These are phyloP conservation scores for Ceratocystis cacaofunesta DNA, from an alignment of 2,329 filamentous ascomycete genomes.

Conservation along the genomic window DNA sequence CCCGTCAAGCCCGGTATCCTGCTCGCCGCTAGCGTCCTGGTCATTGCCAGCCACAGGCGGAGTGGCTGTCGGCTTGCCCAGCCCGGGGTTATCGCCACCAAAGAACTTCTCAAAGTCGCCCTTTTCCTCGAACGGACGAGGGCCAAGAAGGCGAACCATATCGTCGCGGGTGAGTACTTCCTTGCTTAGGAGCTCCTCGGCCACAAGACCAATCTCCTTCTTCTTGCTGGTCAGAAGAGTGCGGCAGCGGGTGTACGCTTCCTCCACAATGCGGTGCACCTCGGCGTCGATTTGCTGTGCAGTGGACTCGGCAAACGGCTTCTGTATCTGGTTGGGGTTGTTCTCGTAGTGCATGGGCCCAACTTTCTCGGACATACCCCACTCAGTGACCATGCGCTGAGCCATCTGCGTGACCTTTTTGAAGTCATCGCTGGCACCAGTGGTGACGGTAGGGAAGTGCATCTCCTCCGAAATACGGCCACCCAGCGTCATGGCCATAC, in stretches of 20 bases:
- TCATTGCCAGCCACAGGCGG: constrained; percentile 28
- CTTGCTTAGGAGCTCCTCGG: constrained; percentile 83
- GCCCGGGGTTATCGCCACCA: constrained; percentile 38
- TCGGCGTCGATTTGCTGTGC: constrained; percentile 84
- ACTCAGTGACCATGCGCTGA: constrained; percentile 96
- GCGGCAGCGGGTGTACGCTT: constrained; percentile 83
- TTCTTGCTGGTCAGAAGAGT: constrained; percentile 75
- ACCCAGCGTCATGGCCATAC: constrained; percentile 98
- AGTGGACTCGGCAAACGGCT: constrained; percentile 91
- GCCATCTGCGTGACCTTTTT: constrained; percentile 96
- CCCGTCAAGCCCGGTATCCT: neutral
- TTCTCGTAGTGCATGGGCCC: constrained; percentile 86
- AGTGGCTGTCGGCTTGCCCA: constrained; percentile 41
- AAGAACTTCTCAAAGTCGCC: constrained; percentile 96
- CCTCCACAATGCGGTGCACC: constrained; percentile 78
- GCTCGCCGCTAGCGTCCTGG: constrained; percentile 20
- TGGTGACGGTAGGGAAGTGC: constrained; percentile 92
- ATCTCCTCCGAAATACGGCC: constrained; percentile 91
- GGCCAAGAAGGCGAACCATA: constrained; percentile 75
- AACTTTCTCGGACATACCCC: constrained; percentile 93
- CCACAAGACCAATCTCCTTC: constrained; percentile 72
- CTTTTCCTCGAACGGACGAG: constrained; percentile 64
- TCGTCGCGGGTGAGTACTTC: constrained; percentile 86
- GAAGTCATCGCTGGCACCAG: constrained; percentile 91
- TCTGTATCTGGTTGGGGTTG: constrained; percentile 66